phyloP scores from a whole-genome alignment of 345 rosid species.

The Melaleuca alternifolia region DNA sequence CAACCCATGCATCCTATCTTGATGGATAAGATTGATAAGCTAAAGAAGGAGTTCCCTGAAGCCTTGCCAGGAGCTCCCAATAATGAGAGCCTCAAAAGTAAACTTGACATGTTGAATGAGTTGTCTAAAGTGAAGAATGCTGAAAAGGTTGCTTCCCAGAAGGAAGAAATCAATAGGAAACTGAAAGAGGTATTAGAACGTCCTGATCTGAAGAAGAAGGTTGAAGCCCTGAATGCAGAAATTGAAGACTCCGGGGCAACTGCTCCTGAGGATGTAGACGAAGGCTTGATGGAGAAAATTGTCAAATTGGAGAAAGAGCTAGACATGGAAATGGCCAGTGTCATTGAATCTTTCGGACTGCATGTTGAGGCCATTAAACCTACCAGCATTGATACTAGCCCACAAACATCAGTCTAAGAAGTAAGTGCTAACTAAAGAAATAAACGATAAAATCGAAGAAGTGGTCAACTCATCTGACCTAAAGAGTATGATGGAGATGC shows the following conservation, averaged over 20 bases:
- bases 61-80: slow-evolving; percentile 51
- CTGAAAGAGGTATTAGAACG: slow-evolving; percentile 43
- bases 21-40: slow-evolving; percentile 52
- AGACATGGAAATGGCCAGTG: slow-evolving; percentile 37
- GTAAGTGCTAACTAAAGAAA: slow-evolving; percentile 38
- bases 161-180: slow-evolving; percentile 45
- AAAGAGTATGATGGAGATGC: slow-evolving; percentile 45
- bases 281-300: slow-evolving; percentile 45
- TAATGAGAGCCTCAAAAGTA: slow-evolving; percentile 44
- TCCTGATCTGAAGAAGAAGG: slow-evolving; percentile 52
- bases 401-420: slow-evolving; percentile 18
- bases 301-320: slow-evolving; percentile 33
- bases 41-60: slow-evolving; percentile 45
- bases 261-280: slow-evolving; percentile 39
- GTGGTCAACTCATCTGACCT: slow-evolving; percentile 39
- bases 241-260: slow-evolving; percentile 37
- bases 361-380: slow-evolving; percentile 35
- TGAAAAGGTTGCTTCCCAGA: slow-evolving; percentile 15
- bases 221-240: slow-evolving; percentile 54
- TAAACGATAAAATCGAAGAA: slow-evolving; percentile 43
- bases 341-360: slow-evolving; percentile 47
- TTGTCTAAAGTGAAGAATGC: slow-evolving; percentile 47
- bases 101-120: slow-evolving; percentile 66
- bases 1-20: slow-evolving; percentile 49
- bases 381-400: slow-evolving; percentile 14